A percentile compares a stretch with the other conserved stretches of the same genome.
Conservation (phyloP, 192 early-diverging fungal species). For the Linnemannia exigua region DNA sequence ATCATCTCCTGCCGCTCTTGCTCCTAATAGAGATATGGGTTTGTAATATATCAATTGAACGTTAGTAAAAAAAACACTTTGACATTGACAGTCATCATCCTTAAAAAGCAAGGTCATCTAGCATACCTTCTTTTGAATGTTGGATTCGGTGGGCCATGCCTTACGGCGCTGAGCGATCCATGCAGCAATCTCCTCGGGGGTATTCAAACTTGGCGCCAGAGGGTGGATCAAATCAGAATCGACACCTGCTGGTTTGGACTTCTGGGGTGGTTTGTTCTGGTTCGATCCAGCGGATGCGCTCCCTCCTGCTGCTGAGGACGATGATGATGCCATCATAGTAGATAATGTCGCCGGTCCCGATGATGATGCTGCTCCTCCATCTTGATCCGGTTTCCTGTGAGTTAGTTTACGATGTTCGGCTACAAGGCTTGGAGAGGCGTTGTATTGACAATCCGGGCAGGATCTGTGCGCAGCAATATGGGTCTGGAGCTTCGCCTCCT, state of each 20-base stretch:
- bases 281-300: not conserved
- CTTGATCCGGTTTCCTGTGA: conserved; percentile 1
- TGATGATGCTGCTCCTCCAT: not conserved
- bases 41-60: not conserved
- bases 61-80: not conserved
- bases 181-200: conserved; percentile 52
- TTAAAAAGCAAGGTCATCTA: not conserved
- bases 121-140: conserved; percentile 49
- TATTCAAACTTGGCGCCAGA: conserved; percentile 35
- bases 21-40: conserved; percentile 7
- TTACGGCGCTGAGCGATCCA: conserved; percentile 52
- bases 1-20: conserved; percentile 54
- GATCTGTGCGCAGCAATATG: conserved; percentile 40
- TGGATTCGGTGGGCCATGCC: conserved; percentile 47
- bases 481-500: conserved; percentile 35
- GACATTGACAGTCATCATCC: not conserved
- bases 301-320: not conserved
- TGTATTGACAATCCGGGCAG: conserved; percentile 43
- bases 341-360: not conserved
- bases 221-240: conserved; percentile 29
- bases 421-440: conserved; percentile 51
- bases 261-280: conserved; percentile 7
- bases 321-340: not conserved
- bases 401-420: conserved; percentile 38
- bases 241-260: conserved; percentile 1